Evolutionary conservation across 179 eudicot species (phyloP), one percentile per base, ranked within the genome.

Genomic region (Spinacia oleracea): DNA sequence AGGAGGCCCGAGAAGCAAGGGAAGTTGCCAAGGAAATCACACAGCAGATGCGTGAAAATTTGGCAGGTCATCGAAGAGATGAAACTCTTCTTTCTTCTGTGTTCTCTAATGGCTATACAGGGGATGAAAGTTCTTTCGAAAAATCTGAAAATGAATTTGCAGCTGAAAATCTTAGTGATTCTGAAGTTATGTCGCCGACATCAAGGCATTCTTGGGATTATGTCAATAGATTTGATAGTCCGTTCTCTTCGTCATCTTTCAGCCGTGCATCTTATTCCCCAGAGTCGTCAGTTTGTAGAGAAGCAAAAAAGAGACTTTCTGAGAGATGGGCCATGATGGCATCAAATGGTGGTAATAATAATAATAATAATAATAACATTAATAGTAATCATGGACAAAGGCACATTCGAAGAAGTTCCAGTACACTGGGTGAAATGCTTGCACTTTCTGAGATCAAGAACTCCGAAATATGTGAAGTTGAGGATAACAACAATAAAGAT

Each of bases 401-500:
- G 70, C 90, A 83, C 77, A 34, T 91, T 29, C 87, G 88, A 68
- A 87, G 90, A 81, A 94, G 93, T 82, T 89, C 98, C 51, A 90
- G 96, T 77, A 96, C 97, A 43, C 84, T 96, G 15, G 99, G 97
- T 64, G 99, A 96, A 82, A 96, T 96, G 99, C 99, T 96, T 79
- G 93, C 99, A 46, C 97, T 96, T 79, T 89, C 98, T 69, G 98
- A 90, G 73, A 31, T 80, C 53, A 94, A 89, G 78, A 90, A 84
- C 60, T 50, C 87, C 51, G 88, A 81, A 70, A 82, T 67, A 79
- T 81, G 80, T 78, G 92, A 75, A 86, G 87, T 81, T 79, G 88
- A 84, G 76, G 80, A 79, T 59, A 62, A 40, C 50, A 62, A 40
- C 50, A 67, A 35, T 58, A 79, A 62, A 73, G 84, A 80, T 73